Conservation (phyloP, 1,284 basidiomycete species). For the Chalciporus piperatoides region DNA sequence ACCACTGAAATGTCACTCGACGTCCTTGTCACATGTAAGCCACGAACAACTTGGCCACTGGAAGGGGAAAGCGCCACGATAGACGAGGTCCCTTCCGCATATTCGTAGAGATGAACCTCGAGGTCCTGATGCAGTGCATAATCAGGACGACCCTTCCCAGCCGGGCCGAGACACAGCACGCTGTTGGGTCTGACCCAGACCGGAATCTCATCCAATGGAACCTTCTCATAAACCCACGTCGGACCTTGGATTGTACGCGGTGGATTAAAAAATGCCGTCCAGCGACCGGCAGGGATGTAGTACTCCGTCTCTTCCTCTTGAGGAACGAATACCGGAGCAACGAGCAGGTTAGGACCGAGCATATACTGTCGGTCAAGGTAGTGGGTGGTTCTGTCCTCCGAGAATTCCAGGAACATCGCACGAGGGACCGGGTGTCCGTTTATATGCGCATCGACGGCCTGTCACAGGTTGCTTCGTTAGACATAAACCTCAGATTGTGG, state of each 20-base stretch:
- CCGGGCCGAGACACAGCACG: constrained; percentile 47
- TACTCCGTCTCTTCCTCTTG: constrained; percentile 57
- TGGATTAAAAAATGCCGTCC: constrained; percentile 63
- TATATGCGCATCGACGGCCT: constrained; percentile 59
- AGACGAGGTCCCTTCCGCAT: constrained; percentile 12
- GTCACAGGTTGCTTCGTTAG: background rate
- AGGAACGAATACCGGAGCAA: constrained; percentile 70
- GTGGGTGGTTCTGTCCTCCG: constrained; percentile 60
- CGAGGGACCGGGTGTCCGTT: constrained; percentile 55
- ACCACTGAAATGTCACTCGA: constrained; percentile 8
- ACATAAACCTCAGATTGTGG: background rate
- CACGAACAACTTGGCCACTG: constrained; percentile 5
- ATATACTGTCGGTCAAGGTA: constrained; percentile 68
- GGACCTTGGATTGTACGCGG: constrained; percentile 48
- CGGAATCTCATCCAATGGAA: constrained; percentile 57
- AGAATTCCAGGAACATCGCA: constrained; percentile 74
- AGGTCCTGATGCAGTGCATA: constrained; percentile 49
- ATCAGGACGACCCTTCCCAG: constrained; percentile 55
- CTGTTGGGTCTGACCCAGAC: constrained; percentile 64
- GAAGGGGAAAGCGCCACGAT: constrained; percentile 13
- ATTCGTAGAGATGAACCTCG: constrained; percentile 40
- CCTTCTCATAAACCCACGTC: constrained; percentile 53
- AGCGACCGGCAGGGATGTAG: constrained; percentile 66
- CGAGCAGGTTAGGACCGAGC: constrained; percentile 66
- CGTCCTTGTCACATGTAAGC: constrained; percentile 13